These are phyloP conservation scores for Pelargonium citronellum DNA, from an alignment of 441 rosid species.

Conservation along the genomic window DNA sequence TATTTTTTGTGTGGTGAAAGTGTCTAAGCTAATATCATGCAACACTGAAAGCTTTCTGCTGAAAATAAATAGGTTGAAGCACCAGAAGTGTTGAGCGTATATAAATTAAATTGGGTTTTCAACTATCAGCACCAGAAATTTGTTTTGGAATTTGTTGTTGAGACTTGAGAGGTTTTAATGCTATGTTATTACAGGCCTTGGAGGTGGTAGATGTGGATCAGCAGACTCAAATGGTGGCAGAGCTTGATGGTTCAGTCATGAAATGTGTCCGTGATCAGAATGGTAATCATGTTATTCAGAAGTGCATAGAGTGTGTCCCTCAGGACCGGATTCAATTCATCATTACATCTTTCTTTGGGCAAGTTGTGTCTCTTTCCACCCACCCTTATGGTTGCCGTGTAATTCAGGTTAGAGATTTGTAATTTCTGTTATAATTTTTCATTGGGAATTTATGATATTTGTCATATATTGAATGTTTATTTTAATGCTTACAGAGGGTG, in stretches of 20 bases:
- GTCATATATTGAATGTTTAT: background rate
- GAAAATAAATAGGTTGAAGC: too few relatives aligned
- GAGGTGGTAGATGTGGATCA: conserved; percentile 87
- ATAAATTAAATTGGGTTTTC: too few relatives aligned
- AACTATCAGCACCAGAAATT: too few relatives aligned
- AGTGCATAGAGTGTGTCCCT: conserved; percentile 80
- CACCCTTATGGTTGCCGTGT: conserved; percentile 93
- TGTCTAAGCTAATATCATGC: too few relatives aligned
- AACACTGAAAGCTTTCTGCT: too few relatives aligned
- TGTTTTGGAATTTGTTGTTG: conserved; percentile 4
- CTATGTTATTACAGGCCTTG: conserved; percentile 46
- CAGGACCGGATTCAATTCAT: conserved; percentile 68
- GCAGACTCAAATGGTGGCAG: conserved; percentile 77
- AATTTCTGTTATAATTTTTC: background rate
- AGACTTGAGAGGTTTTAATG: conserved; percentile 3
- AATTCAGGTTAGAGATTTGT: conserved; percentile 49
- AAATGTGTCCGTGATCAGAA: conserved; percentile 90
- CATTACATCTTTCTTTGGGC: conserved; percentile 61
- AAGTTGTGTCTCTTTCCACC: conserved; percentile 67
- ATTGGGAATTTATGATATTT: conserved; percentile 4
- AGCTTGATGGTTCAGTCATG: conserved; percentile 75
- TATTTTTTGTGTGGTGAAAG: too few relatives aligned
- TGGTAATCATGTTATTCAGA: conserved; percentile 86
- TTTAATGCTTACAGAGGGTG: conserved; percentile 54
- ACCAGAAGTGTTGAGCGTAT: too few relatives aligned